These are phyloP conservation scores for Pseudogymnoascus sp. DNA, from an alignment of 2,329 filamentous ascomycete species.

Conservation along the genomic window DNA sequence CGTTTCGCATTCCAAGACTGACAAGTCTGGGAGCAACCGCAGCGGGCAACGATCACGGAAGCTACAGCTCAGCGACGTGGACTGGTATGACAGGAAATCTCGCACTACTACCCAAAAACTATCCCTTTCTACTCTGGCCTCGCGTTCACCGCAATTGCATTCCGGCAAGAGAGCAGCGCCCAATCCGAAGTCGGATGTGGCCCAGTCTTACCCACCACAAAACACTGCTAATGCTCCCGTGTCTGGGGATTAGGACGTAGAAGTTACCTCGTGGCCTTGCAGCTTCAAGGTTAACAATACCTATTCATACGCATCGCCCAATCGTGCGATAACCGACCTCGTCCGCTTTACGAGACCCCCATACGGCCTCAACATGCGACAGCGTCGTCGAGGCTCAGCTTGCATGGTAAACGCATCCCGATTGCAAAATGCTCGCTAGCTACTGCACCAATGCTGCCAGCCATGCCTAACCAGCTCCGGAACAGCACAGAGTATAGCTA, in stretches of 20 bases:
- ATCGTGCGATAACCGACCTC: not conserved
- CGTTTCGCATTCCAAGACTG: slow-evolving; percentile 24
- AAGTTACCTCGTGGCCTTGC: slow-evolving; percentile 5
- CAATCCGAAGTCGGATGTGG: slow-evolving; percentile 8
- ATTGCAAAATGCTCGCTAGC: not conserved
- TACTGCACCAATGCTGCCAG: not conserved
- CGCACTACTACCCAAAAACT: slow-evolving; percentile 3
- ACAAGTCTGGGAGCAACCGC: slow-evolving; percentile 34
- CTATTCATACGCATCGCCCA: not conserved
- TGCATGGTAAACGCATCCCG: not conserved
- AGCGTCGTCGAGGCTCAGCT: not conserved
- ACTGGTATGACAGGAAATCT: slow-evolving; percentile 62
- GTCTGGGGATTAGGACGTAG: slow-evolving; percentile 7
- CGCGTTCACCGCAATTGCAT: not conserved
- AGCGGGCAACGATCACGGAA: slow-evolving; percentile 78
- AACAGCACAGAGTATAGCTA: not conserved
- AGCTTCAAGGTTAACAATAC: slow-evolving; percentile 2
- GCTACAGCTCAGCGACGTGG: slow-evolving; percentile 90
- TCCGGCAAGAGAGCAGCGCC: not conserved
- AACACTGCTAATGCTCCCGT: slow-evolving; percentile 6
- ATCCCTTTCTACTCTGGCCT: not conserved
- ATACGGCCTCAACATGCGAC: not conserved
- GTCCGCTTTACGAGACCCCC: not conserved
- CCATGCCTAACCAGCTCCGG: not conserved
- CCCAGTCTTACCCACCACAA: not conserved